These are phyloP conservation scores for Candida dajiaensis DNA, from an alignment of 805 yeast species.

Conservation along the genomic window DNA sequence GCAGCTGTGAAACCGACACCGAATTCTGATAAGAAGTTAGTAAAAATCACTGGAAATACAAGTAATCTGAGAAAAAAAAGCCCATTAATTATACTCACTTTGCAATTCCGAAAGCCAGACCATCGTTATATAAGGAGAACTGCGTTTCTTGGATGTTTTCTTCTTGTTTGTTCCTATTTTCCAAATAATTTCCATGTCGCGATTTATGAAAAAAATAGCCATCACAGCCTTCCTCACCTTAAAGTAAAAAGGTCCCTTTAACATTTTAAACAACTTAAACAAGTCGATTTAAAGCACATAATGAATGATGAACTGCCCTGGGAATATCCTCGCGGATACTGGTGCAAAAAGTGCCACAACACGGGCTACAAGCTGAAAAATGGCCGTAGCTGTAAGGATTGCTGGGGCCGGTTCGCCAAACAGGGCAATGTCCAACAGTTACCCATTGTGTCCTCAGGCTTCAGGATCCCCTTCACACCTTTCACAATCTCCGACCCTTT, in stretches of 20 bases:
- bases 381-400: slow-evolving; percentile 60
- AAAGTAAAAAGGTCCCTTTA: too few species aligned
- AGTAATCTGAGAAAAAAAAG: not conserved
- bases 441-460: slow-evolving; percentile 1
- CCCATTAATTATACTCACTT: slow-evolving; percentile 35
- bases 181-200: not conserved
- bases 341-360: slow-evolving; percentile 66
- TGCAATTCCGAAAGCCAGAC: slow-evolving; percentile 76
- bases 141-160: not conserved
- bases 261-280: too few species aligned
- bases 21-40: slow-evolving; percentile 44
- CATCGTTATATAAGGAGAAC: slow-evolving; percentile 14
- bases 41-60: slow-evolving; percentile 1
- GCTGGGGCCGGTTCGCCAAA: slow-evolving; percentile 58
- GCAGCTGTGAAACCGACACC: slow-evolving; percentile 92
- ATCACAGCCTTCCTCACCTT: not conserved
- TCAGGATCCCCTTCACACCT: slow-evolving; percentile 17
- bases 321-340: slow-evolving; percentile 55
- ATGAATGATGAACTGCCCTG: slow-evolving; percentile 37
- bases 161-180: not conserved
- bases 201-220: not conserved
- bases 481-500: not conserved
- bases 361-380: slow-evolving; percentile 60
- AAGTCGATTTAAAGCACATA: too few species aligned
- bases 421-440: slow-evolving; percentile 5